Percentiles rank a stretch among this genome's conserved stretches.
Conservation (phyloP, 2,329 filamentous ascomycete genomes). For the Aspergillus eucalypticola region DNA sequence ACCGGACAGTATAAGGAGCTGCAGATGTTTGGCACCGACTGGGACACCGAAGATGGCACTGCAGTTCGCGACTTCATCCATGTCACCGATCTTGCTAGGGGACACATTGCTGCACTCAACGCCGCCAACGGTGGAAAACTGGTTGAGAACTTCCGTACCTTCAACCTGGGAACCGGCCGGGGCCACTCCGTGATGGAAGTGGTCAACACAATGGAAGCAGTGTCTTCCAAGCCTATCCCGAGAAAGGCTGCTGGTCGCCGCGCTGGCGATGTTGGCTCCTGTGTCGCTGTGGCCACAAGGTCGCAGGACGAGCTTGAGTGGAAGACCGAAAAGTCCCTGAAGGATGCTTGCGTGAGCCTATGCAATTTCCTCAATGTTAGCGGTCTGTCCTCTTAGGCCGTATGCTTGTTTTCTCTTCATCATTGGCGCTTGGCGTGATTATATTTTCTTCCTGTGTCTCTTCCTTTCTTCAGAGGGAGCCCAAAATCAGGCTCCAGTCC, state of each 20-base stretch:
- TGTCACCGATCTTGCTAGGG: conserved; percentile 64
- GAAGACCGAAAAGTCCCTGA: conserved; percentile 41
- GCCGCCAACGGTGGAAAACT: conserved; percentile 37
- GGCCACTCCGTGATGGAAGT: conserved; percentile 44
- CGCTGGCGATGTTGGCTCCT: conserved; percentile 42
- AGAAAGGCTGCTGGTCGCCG: conserved; percentile 35
- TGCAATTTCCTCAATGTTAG: conserved; percentile 40
- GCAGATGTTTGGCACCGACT: conserved; percentile 66
- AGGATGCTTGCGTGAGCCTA: conserved; percentile 40
- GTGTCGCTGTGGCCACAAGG: conserved; percentile 39
- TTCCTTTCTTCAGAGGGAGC: background rate
- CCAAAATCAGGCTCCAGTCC: background rate
- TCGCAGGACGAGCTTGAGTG: conserved; percentile 57
- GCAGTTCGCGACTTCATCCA: conserved; percentile 69
- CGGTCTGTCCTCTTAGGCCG: conserved; percentile 26
- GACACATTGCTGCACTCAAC: conserved; percentile 61
- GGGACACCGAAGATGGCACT: conserved; percentile 65
- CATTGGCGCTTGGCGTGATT: conserved; percentile 3
- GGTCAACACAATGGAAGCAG: conserved; percentile 40
- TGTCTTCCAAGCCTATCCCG: conserved; percentile 38
- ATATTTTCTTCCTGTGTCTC: background rate
- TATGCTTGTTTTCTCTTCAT: conserved; percentile 6
- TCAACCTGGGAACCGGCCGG: conserved; percentile 43
- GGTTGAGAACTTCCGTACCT: conserved; percentile 44
- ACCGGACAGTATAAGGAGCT: conserved; percentile 56